A percentile compares a stretch with the other conserved stretches of the same genome.
Conservation (phyloP, 2,329 filamentous ascomycete species). For the Coniochaeta pulveracea region DNA sequence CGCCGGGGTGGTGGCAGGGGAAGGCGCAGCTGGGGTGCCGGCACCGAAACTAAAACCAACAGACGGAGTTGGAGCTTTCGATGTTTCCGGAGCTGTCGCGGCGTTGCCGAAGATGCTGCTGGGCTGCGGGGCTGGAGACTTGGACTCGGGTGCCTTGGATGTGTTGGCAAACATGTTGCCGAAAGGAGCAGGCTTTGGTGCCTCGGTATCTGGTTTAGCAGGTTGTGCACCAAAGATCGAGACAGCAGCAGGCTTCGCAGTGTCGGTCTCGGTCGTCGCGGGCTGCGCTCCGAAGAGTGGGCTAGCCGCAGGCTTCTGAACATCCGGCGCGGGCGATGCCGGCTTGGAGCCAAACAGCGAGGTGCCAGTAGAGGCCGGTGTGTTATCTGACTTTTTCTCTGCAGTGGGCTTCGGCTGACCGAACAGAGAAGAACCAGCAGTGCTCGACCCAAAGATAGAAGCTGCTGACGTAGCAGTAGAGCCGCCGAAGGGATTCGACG, state of each 20-base stretch:
- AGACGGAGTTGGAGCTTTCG: conserved; percentile 7
- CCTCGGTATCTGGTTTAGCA: neutral
- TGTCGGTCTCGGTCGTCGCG: conserved; percentile 4
- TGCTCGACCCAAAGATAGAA: neutral
- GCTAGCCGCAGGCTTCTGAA: conserved; percentile 4
- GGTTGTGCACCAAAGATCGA: conserved; percentile 1
- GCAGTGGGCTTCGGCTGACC: conserved; percentile 11
- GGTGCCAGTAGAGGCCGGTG: conserved; percentile 9
- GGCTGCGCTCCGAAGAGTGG: conserved; percentile 7
- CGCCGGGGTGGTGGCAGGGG: conserved; percentile 7
- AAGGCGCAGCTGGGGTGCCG: conserved; percentile 5
- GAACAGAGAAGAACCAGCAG: conserved; percentile 4
- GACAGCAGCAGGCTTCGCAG: conserved; percentile 7
- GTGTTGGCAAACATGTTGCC: conserved; percentile 26
- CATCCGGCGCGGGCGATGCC: conserved; percentile 2
- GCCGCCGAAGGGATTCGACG: too few species aligned
- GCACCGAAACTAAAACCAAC: conserved; percentile 2
- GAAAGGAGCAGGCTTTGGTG: conserved; percentile 11
- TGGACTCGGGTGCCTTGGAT: conserved; percentile 13
- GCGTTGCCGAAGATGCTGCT: conserved; percentile 9
- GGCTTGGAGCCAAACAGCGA: conserved; percentile 12
- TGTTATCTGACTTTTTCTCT: conserved; percentile 8
- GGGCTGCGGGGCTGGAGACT: conserved; percentile 8
- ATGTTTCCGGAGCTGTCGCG: conserved; percentile 9
- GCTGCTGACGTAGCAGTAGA: too few species aligned